phyloP scores from a whole-genome alignment of 768 basidiomycete genomes.

The Collybia sp. region DNA sequence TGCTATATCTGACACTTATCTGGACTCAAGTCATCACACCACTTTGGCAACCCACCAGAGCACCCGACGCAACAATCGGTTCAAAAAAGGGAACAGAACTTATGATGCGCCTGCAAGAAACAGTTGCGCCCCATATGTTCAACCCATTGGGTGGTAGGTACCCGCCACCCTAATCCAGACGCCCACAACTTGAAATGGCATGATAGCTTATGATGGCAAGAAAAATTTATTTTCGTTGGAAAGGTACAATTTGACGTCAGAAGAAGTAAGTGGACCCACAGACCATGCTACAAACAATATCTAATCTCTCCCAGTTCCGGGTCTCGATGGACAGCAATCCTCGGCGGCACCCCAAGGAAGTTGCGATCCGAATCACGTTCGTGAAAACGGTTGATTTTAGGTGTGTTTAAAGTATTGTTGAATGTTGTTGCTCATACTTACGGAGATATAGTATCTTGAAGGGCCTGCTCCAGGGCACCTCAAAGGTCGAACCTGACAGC shows the following conservation, averaged over 20 bases:
- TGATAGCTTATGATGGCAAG: constrained; percentile 27
- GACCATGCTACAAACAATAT: too few species aligned
- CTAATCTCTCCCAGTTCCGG: constrained; percentile 8
- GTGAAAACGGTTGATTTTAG: constrained; percentile 17
- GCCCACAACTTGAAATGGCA: not conserved
- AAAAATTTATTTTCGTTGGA: constrained; percentile 24
- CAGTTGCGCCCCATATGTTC: constrained; percentile 17
- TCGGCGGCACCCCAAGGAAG: constrained; percentile 8
- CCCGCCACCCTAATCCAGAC: not conserved
- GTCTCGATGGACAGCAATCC: constrained; percentile 14
- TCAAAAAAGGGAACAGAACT: constrained; percentile 22
- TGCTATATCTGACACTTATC: not conserved
- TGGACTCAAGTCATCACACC: constrained; percentile 14
- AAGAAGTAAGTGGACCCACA: constrained; percentile 10
- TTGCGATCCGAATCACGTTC: constrained; percentile 17
- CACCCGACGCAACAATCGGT: constrained; percentile 15
- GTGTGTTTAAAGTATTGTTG: constrained; percentile 6
- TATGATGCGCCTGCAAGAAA: constrained; percentile 22
- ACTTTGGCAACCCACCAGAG: constrained; percentile 11
- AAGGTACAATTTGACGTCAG: constrained; percentile 12
- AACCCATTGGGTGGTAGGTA: constrained; percentile 18
- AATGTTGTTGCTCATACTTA: not conserved
- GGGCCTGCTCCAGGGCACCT: constrained; percentile 9
- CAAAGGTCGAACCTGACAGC: constrained; percentile 9
- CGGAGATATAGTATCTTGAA: constrained; percentile 6